phyloP scores from a whole-genome alignment of 2,329 filamentous ascomycete genomes.

The Pezicula radicicola region DNA sequence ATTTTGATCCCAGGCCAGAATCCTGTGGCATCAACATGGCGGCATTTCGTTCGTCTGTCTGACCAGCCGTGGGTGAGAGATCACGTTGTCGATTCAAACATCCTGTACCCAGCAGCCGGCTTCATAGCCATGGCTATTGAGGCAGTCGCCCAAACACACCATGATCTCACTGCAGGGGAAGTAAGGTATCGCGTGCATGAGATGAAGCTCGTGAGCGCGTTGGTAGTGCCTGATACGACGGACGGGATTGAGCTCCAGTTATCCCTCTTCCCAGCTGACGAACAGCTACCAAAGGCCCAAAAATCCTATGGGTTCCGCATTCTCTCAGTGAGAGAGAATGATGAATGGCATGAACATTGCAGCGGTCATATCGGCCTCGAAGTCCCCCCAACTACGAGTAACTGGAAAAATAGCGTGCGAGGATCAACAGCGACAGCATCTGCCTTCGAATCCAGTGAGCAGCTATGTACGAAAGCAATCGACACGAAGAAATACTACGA shows the following conservation, averaged over 20 bases:
- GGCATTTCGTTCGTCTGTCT: not conserved
- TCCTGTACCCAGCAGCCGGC: constrained; percentile 27
- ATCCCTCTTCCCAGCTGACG: not conserved
- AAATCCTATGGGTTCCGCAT: not conserved
- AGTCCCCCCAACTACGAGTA: not conserved
- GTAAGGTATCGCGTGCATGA: too few relatives aligned
- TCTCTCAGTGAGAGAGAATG: not conserved
- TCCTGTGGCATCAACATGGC: constrained; percentile 4
- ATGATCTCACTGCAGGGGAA: too few relatives aligned
- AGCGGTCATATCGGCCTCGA: constrained; percentile 27
- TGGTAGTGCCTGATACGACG: constrained; percentile 40
- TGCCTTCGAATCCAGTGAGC: not conserved
- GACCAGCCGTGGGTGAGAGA: constrained; percentile 8
- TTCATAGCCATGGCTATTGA: constrained; percentile 27
- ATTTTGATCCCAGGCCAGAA: not conserved
- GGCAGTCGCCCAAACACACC: constrained; percentile 8
- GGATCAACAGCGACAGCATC: not conserved
- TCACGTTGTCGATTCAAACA: constrained; percentile 15
- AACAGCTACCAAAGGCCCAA: not conserved
- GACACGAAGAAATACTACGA: not conserved
- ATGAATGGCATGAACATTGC: constrained; percentile 31
- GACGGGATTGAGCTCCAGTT: constrained; percentile 34
- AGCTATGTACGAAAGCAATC: not conserved
- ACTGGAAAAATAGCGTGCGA: not conserved
- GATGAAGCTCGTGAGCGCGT: constrained; percentile 21